Percentiles rank a stretch among this genome's conserved stretches.
Conservation (phyloP, 2,329 filamentous ascomycete species). For the Ceratocystis papillata region DNA sequence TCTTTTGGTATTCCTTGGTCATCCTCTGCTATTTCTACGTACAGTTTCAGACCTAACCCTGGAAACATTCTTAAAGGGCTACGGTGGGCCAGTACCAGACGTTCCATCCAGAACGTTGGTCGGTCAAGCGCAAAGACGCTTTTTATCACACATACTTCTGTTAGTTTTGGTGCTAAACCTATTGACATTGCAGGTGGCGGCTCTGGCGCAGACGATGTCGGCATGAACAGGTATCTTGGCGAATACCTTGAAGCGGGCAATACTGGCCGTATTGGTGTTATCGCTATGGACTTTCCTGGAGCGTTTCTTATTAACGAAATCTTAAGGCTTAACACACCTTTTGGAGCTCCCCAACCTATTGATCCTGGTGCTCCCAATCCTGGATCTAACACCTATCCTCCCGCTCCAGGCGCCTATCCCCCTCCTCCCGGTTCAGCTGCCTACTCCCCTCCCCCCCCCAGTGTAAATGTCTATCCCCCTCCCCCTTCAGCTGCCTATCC, state of each 20-base stretch:
- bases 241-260: constrained; percentile 19
- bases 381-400: too few relatives aligned
- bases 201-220: constrained; percentile 28
- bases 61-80: constrained; percentile 32
- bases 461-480: too few relatives aligned
- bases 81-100: too few relatives aligned
- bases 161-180: constrained; percentile 27
- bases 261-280: constrained; percentile 33
- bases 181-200: constrained; percentile 39
- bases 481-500: too few relatives aligned
- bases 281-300: constrained; percentile 42
- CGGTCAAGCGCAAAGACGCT: background rate
- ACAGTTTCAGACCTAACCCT: constrained; percentile 39
- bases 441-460: too few relatives aligned
- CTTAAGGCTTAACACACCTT: constrained; percentile 32
- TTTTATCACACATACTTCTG: constrained; percentile 29
- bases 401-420: too few relatives aligned
- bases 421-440: too few relatives aligned
- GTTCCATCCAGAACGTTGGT: too few relatives aligned
- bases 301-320: constrained; percentile 35
- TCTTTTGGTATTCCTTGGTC: constrained; percentile 33
- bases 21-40: too few relatives aligned
- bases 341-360: too few relatives aligned
- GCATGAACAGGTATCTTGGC: constrained; percentile 42
- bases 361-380: too few relatives aligned